Base-by-base conservation (phyloP, 371 early-diverging fungal genomes). In the Apophysomyces ossiformis region DNA sequence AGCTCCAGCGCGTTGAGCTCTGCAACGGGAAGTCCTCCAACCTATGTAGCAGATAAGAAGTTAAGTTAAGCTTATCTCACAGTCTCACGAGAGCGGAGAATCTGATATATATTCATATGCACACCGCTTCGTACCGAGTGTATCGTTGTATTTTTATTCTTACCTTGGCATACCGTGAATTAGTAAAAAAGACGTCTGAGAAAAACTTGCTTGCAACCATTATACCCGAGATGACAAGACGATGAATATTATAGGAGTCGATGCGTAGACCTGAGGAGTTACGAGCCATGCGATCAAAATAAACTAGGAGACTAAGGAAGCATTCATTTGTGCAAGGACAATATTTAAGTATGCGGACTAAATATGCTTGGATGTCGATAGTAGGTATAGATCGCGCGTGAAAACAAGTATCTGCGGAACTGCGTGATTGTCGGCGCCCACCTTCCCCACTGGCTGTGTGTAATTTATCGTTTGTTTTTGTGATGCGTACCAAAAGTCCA, bases 1-100 rank as follows among this genome's bases (percentile, higher is more conserved):
- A 96, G 71, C 74, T 96, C 97, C 62, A 96, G 81, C 45, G 79
- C 81, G 81, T 98, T 98, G 57, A 98, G 81, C 79, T 98, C 99
- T 61, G 84, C 78, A 4, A 94, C 87, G 5, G 95, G 89, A 12
- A 98, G 76, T 11, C 99, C 99, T 66, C 99, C 99, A 38, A 98
- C 97, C 91, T 92, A 79, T 46, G 21, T 57, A 39, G 36, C 57
- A 35, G 8, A 63, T 13, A 11, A 38, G 57, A 41, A 43, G 18
- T 35, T 54, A 36, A 9, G 21, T 15, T 39, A 39, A 47, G 13
- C 32, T 26, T 26, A 26, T 26, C 32, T 26, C 32, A 26, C 9
- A 36, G 26, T n/a, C 36, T 64, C 64, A 56, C 37, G 16, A 9
- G n/a, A 21, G 43, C n/a, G 39, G 32, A 12, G 7, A 54, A 37